Evolutionary conservation across 2,329 filamentous ascomycete species (phyloP).

Genomic region (Aspergillus flavus): DNA sequence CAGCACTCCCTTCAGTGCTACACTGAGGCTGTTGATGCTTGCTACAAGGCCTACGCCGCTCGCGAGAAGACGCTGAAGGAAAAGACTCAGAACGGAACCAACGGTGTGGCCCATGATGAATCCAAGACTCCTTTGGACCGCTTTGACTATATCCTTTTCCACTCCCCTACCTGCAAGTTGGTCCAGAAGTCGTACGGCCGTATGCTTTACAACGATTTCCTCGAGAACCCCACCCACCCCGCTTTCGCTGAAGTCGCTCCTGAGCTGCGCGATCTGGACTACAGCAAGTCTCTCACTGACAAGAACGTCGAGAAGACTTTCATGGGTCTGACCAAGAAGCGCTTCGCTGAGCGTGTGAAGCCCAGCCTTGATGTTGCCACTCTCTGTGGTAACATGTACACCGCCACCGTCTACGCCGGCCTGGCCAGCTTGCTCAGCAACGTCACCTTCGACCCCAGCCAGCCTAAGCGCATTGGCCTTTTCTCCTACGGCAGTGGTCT

Average conservation of each 20-base stretch:
- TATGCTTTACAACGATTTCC: conserved; percentile 83
- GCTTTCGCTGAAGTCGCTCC: conserved; percentile 74
- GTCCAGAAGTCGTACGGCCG: conserved; percentile 84
- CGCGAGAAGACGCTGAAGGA: conserved; percentile 66
- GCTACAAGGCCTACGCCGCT: conserved; percentile 79
- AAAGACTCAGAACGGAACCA: conserved; percentile 49
- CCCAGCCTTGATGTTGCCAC: conserved; percentile 76
- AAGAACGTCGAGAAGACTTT: conserved; percentile 86
- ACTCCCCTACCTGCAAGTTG: conserved; percentile 84
- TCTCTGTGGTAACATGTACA: conserved; percentile 70
- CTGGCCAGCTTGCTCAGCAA: conserved; percentile 64
- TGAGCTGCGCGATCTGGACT: conserved; percentile 76
- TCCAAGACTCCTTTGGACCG: conserved; percentile 71
- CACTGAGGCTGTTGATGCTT: conserved; percentile 75
- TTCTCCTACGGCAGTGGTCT: conserved; percentile 82
- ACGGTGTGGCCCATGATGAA: conserved; percentile 47
- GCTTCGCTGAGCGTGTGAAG: conserved; percentile 75
- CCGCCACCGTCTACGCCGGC: conserved; percentile 61
- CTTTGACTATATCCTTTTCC: conserved; percentile 83
- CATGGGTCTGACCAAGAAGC: conserved; percentile 81
- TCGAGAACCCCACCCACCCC: conserved; percentile 67
- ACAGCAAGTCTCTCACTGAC: conserved; percentile 76
- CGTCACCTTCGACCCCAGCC: conserved; percentile 63
- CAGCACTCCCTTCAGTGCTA: conserved; percentile 84
- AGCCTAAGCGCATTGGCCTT: conserved; percentile 72